Conservation (phyloP, 768 basidiomycete species). For the Agaricus bisporus region DNA sequence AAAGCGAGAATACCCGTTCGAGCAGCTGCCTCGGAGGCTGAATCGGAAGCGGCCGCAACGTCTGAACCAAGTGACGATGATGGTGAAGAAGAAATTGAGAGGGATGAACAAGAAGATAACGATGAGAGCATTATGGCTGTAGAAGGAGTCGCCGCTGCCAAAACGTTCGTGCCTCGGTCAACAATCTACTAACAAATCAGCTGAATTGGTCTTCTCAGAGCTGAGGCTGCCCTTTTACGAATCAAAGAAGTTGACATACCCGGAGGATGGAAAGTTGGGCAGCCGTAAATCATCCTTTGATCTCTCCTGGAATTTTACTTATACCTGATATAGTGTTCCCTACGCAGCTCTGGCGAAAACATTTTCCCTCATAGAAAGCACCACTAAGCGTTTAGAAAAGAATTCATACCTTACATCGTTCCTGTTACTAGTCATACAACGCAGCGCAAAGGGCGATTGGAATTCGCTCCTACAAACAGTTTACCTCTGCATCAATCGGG, state of each 20-base stretch:
- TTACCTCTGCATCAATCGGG: conserved; percentile 95
- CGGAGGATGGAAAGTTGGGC: conserved; percentile 79
- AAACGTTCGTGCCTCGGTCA: conserved; percentile 40
- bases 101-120: conserved; percentile 12
- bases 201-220: conserved; percentile 33
- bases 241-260: conserved; percentile 67
- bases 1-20: conserved; percentile 18
- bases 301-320: background rate
- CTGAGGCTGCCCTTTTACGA: conserved; percentile 58
- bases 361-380: conserved; percentile 86
- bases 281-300: conserved; percentile 54
- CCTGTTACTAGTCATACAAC: conserved; percentile 82
- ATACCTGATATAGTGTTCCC: conserved; percentile 58
- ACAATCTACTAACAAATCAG: background rate
- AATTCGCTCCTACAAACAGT: conserved; percentile 81
- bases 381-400: conserved; percentile 94
- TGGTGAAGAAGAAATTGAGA: conserved; percentile 26
- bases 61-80: conserved; percentile 20
- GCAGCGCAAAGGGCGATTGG: conserved; percentile 69
- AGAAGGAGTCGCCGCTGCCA: conserved; percentile 43
- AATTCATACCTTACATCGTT: conserved; percentile 84
- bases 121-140: conserved; percentile 19
- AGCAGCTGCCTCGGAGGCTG: conserved; percentile 17
- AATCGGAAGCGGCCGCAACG: conserved; percentile 18
- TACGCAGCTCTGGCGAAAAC: conserved; percentile 89